Evolutionary conservation across 2,329 filamentous ascomycete species (phyloP), one percentile per base, ranked within the genome.

Genomic region (Penicillium sp.): DNA sequence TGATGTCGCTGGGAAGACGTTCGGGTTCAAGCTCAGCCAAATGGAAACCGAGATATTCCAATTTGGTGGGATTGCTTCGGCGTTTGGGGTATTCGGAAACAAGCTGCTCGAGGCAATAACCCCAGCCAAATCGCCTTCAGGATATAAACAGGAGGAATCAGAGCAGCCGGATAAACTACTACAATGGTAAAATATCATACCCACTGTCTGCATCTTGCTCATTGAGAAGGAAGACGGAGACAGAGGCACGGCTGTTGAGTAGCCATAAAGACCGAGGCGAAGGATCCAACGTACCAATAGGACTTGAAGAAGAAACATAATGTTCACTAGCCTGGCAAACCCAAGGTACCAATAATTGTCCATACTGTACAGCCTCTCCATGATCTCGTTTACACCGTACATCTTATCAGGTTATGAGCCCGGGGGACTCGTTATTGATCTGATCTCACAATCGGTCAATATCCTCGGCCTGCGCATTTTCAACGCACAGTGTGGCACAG

Each of bases 11-110:
- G 60, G 8, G 17, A 51, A 40, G 48, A 57, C 9, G 63, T 73
- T 49, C 28, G 37, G 1, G 7, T 74, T 74, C 43, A 41, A 61
- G 24, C 56, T 74, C 24, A 70, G 64, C 43, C 48, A 62, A 32
- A 71, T 75, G 60, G 71, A 74, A 57, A 65, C 61, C 38, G 57
- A 63, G 41, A 62, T 74, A 6, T 66, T 64, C 34, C 59, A 66
- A 22, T 51, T 65, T 17, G 69, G 70, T 0, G 71, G 70, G 2
- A 64, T 73, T 38, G 61, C 64, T 1, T 63, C 64, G n/a, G 70
- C 70, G 1, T 74, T 71, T 55, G 58, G 59, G 10, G 64, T 64
- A 34, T 71, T 69, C 57, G 69, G 69, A 2, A 71, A 67, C 29
- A 56, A 52, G 12, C 42, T 70, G 12, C 69, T 68, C 29, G 58